phyloP scores from a whole-genome alignment of 495 filamentous ascomycete genomes.

The Pyrenula aspistea region DNA sequence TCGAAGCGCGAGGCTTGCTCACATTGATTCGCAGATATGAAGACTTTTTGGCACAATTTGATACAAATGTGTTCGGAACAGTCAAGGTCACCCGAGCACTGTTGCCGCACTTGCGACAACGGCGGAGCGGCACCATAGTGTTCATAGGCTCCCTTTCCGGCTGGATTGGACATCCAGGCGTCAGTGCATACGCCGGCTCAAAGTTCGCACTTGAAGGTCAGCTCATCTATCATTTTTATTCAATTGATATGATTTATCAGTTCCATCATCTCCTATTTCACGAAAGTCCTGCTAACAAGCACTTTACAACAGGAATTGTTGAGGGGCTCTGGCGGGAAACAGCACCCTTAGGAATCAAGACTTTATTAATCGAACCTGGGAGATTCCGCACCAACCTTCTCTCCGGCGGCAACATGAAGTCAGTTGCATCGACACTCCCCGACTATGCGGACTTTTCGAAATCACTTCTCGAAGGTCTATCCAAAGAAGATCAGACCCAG shows the following conservation, averaged over 20 bases:
- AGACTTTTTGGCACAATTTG: conserved; percentile 23
- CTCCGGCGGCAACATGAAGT: conserved; percentile 5
- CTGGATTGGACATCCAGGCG: conserved; percentile 23
- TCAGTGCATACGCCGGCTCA: conserved; percentile 35
- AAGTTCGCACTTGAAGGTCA: conserved; percentile 42
- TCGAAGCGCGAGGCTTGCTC: not conserved
- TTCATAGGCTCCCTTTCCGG: conserved; percentile 35
- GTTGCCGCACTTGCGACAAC: conserved; percentile 33
- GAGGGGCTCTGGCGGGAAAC: conserved; percentile 19
- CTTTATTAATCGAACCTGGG: conserved; percentile 28
- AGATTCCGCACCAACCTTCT: conserved; percentile 35
- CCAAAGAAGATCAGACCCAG: conserved; percentile 17
- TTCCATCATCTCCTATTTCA: conserved; percentile 1
- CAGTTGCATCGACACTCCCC: conserved; percentile 9
- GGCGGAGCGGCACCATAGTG: conserved; percentile 26
- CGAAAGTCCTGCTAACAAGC: conserved; percentile 23
- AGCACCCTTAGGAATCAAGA: conserved; percentile 15
- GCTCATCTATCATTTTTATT: too few relatives aligned
- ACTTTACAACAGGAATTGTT: conserved; percentile 20
- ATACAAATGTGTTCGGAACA: conserved; percentile 38
- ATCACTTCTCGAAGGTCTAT: conserved; percentile 3
- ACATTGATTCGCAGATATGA: conserved; percentile 12
- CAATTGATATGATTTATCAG: not conserved
- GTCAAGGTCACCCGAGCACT: conserved; percentile 31
- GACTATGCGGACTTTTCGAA: conserved; percentile 10